phyloP scores from a whole-genome alignment of 1,139 yeast species.

The Yamadazyma siamensis region DNA sequence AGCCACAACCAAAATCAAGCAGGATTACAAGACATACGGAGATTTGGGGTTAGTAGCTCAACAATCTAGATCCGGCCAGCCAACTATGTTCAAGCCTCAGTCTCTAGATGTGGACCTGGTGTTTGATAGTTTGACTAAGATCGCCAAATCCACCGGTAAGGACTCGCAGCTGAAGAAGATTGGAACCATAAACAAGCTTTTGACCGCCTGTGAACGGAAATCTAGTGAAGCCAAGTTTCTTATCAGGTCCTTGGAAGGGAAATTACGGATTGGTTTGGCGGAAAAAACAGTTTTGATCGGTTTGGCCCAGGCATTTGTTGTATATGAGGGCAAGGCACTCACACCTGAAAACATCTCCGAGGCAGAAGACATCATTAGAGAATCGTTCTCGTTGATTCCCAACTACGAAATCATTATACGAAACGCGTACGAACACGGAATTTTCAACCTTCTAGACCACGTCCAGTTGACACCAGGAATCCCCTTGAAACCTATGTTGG shows the following conservation, averaged over 20 bases:
- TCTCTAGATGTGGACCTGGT: constrained; percentile 72
- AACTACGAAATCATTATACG: constrained; percentile 77
- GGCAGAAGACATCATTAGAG: constrained; percentile 80
- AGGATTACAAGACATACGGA: constrained; percentile 75
- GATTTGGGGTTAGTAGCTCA: constrained; percentile 91
- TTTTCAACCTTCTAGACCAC: constrained; percentile 59
- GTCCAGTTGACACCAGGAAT: constrained; percentile 86
- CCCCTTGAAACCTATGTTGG: constrained; percentile 96
- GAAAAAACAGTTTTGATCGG: constrained; percentile 87
- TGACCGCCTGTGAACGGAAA: constrained; percentile 81
- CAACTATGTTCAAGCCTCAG: constrained; percentile 90
- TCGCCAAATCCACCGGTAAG: constrained; percentile 79
- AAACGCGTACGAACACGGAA: constrained; percentile 65
- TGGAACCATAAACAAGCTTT: constrained; percentile 71
- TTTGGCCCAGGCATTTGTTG: constrained; percentile 76
- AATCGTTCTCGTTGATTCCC: constrained; percentile 89
- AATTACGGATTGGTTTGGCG: constrained; percentile 88
- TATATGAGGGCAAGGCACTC: constrained; percentile 44
- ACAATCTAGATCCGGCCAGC: constrained; percentile 77
- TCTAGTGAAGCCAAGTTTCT: constrained; percentile 78
- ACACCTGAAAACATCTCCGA: constrained; percentile 40
- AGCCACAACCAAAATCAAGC: constrained; percentile 62
- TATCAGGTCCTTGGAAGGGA: constrained; percentile 88
- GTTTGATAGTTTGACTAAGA: constrained; percentile 67
- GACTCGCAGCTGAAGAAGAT: constrained; percentile 80